phyloP scores from a whole-genome alignment of 208 protist species.

The Acanthamoeba sp. region DNA sequence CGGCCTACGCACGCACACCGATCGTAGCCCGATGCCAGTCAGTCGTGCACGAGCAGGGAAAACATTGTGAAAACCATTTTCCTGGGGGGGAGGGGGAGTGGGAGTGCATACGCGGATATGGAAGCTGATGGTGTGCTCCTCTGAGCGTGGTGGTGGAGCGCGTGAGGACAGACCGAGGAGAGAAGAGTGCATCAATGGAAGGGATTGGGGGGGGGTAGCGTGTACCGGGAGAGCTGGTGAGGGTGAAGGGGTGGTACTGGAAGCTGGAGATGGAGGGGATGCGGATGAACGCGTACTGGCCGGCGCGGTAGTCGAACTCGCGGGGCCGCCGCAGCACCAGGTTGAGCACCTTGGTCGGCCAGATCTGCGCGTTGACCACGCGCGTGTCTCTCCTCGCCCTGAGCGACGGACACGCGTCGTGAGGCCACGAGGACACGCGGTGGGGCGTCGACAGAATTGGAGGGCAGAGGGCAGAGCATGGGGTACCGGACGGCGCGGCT shows the following conservation, averaged over 20 bases:
- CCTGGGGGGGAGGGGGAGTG: too few species aligned
- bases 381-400: conserved; percentile 22
- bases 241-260: conserved; percentile 94
- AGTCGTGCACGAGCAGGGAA: neutral
- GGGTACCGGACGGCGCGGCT: conserved; percentile 78
- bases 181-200: neutral
- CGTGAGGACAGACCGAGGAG: too few species aligned
- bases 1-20: neutral
- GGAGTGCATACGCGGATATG: conserved; percentile 39
- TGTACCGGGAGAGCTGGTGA: conserved; percentile 90
- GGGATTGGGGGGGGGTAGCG: neutral
- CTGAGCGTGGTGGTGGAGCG: neutral
- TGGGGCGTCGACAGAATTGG: neutral
- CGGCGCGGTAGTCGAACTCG: conserved; percentile 50
- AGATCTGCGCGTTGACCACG: neutral
- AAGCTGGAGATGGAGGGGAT: conserved; percentile 79
- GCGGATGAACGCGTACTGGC: conserved; percentile 54
- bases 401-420: too few species aligned
- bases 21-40: neutral
- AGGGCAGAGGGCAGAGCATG: neutral
- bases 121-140: conserved; percentile 51
- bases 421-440: too few species aligned
- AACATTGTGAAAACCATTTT: too few species aligned
- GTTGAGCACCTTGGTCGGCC: neutral
- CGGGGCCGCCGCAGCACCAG: neutral